phyloP scores from a whole-genome alignment of 2,329 filamentous ascomycete species.

The Trichoderma brevicompactum region DNA sequence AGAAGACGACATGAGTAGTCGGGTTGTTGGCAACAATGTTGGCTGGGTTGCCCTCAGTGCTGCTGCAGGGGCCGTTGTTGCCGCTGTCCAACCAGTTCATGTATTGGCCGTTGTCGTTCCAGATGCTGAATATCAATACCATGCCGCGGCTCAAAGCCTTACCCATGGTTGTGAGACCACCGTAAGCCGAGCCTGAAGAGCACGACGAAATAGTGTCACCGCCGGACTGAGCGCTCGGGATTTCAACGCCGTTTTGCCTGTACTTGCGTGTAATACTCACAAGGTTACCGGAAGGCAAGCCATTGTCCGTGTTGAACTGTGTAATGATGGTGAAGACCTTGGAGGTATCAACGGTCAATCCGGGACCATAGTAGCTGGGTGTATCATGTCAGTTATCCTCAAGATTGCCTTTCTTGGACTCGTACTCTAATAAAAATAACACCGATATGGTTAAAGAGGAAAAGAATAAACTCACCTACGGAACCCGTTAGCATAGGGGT shows the following conservation, averaged over 20 bases:
- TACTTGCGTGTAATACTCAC: constrained; percentile 53
- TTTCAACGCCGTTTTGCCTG: constrained; percentile 44
- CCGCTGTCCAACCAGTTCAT: constrained; percentile 60
- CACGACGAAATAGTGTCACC: constrained; percentile 45
- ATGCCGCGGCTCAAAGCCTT: constrained; percentile 52
- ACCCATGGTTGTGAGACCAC: constrained; percentile 51
- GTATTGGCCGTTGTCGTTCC: constrained; percentile 56
- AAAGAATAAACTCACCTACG: constrained; percentile 25
- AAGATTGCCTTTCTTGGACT: not conserved
- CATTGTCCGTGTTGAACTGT: constrained; percentile 50
- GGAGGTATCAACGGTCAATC: constrained; percentile 42
- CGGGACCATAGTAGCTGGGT: constrained; percentile 42
- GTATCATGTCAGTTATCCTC: not conserved
- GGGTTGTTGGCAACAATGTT: constrained; percentile 53
- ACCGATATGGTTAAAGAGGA: not conserved
- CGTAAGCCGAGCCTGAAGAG: constrained; percentile 42
- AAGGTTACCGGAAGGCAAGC: constrained; percentile 46
- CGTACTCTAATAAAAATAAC: no score
- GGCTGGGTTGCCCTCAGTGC: constrained; percentile 56
- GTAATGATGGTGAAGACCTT: constrained; percentile 53
- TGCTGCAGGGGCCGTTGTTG: constrained; percentile 56
- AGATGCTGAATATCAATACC: constrained; percentile 58
- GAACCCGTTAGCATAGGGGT: constrained; percentile 44
- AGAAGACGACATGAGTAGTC: constrained; percentile 57
- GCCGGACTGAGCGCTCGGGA: constrained; percentile 33